Base-by-base conservation (phyloP, 1,284 basidiomycete genomes). In the Boletus sp. region DNA sequence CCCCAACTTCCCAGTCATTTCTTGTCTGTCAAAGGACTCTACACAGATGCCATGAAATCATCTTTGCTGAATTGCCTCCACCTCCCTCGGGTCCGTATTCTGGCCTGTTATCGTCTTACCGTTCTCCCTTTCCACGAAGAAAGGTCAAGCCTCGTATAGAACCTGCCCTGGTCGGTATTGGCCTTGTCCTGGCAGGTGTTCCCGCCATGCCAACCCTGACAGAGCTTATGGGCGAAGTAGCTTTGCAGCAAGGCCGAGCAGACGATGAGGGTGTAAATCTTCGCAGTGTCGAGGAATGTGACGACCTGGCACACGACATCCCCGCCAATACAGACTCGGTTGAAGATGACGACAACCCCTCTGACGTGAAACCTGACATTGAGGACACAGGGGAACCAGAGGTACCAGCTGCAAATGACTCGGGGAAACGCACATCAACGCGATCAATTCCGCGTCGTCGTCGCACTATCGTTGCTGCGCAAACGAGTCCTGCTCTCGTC, bases 11-110 rank as follows among this genome's bases (percentile, higher is more conserved):
- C 2, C 79, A 77, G 22, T 88, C 93, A 1, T 98, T 99, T 69
- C 73, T 82, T 49, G 88, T 96, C 55, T 99, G 96, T 70, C 92
- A 94, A 69, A 82, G 96, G 50, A 82, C 94, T 41, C 76, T 97
- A 54, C 92, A 94, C 65, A 81, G 83, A 66, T 96, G 94, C 65
- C 95, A 99, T 71, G 88, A 94, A 71, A 94, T 98, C 65, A 94
- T 99, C 61, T 99, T 97, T 67, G 84, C 88, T 51, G 92, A 98
- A 68, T 77, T 88, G 22, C 82, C 91, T 8, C 73, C 81, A 25
- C 79, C 84, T 10, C 69, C 72, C 19, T 66, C 74, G 26, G 76
- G 80, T 12, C 87, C 91, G 5, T 92, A 90, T 70, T 70, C 78
- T 47, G 67, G 74, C 50, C 60, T 84, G 46, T 71, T 65, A 49